These are phyloP conservation scores for Cladosporium phlei DNA, from an alignment of 2,329 filamentous ascomycete species.

Conservation along the genomic window DNA sequence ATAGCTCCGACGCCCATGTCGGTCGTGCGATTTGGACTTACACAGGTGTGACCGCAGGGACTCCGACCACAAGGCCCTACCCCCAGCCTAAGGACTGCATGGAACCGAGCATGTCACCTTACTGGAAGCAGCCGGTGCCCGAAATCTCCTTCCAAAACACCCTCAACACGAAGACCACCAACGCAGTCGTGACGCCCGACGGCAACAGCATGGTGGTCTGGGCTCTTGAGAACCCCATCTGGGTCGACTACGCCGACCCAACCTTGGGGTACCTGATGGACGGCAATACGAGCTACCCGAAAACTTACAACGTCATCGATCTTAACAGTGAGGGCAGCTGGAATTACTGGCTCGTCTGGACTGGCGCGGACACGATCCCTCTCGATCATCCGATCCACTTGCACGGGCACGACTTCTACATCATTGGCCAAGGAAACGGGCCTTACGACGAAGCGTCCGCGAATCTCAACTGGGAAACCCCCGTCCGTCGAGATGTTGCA, in stretches of 20 bases:
- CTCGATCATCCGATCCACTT: constrained; percentile 22
- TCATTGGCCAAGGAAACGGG: constrained; percentile 28
- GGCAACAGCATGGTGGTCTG: constrained; percentile 37
- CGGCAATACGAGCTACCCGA: constrained; percentile 36
- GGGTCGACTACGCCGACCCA: constrained; percentile 36
- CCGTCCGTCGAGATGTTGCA: constrained; percentile 47
- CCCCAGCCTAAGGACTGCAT: constrained; percentile 27
- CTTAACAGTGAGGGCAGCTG: constrained; percentile 34
- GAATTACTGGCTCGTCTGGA: constrained; percentile 46
- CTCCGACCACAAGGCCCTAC: constrained; percentile 22
- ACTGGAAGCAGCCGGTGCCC: constrained; percentile 35
- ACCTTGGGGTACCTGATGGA: constrained; percentile 37
- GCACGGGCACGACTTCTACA: constrained; percentile 34
- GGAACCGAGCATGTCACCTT: constrained; percentile 29
- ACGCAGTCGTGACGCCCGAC: constrained; percentile 31
- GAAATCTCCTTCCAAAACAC: constrained; percentile 28
- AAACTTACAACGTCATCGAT: constrained; percentile 36
- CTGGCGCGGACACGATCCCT: constrained; percentile 19
- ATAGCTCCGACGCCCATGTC: constrained; percentile 29
- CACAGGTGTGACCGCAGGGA: constrained; percentile 19
- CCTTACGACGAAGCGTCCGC: constrained; percentile 25
- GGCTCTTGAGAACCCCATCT: constrained; percentile 29
- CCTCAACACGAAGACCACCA: constrained; percentile 31
- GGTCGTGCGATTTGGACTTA: constrained; percentile 38
- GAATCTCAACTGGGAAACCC: constrained; percentile 37